These are phyloP conservation scores for Sinapis alba DNA, from an alignment of 441 rosid genomes.

Conservation along the genomic window DNA sequence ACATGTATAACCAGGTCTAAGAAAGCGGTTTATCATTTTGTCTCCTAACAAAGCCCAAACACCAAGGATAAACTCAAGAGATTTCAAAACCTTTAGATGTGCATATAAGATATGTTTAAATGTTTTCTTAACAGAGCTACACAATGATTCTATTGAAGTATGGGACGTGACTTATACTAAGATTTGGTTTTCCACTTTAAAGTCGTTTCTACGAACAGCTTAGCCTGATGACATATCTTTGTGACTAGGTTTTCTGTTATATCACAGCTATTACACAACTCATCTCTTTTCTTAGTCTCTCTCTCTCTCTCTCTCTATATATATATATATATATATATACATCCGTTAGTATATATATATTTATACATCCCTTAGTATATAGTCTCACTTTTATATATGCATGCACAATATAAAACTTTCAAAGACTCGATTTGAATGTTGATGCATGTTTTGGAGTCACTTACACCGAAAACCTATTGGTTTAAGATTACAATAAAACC, in stretches of 20 bases:
- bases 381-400: background rate
- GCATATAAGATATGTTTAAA: background rate
- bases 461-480: background rate
- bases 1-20: background rate
- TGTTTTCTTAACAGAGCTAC: background rate
- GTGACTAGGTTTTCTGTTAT: slow-evolving; percentile 16
- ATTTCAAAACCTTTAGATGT: background rate
- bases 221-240: slow-evolving; percentile 14
- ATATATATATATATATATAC: too few relatives aligned
- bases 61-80: background rate
- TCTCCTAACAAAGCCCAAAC: background rate
- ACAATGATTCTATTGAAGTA: background rate
- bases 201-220: slow-evolving; percentile 16
- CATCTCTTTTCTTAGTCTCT: background rate
- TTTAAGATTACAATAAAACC: background rate
- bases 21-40: background rate
- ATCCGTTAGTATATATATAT: background rate
- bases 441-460: background rate
- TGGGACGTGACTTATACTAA: slow-evolving; percentile 11
- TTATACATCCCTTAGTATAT: background rate
- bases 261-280: slow-evolving; percentile 10
- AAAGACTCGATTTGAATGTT: background rate
- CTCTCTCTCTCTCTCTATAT: too few relatives aligned
- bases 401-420: background rate
- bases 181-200: slow-evolving; percentile 15